Base-by-base conservation (phyloP, 2,329 filamentous ascomycete genomes). In the Phyllosticta capitalensis region DNA sequence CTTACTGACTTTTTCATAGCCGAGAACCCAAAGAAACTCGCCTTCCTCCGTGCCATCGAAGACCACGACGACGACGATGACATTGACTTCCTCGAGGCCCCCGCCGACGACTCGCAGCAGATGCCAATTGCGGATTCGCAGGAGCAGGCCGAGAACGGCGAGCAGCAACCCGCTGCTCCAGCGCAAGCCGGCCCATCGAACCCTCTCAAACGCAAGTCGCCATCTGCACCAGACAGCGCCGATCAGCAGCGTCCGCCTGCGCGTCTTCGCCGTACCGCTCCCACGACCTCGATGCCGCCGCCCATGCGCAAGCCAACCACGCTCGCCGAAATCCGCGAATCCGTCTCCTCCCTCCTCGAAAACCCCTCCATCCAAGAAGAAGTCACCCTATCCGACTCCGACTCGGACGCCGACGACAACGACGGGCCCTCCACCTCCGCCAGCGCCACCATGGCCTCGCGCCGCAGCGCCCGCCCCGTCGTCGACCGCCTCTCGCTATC, bases 31-130 rank as follows among this genome's bases (percentile, higher is more conserved):
- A 92, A 92, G 69, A 92, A 91, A 70, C 82, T 88, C 62, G 94
- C 94, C 0, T 99, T 99, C 76, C 81, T 99, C 65, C 86, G 85
- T 64, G 90, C 90, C 6, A 89, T 99, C 56, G 91, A 96, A 67
- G 92, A 96, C 69, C 83, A 83, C 55, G 88, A 86, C 61, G 79
- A 80, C 21, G 79, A 81, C 61, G 86, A 94, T 58, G 87, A 90
- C 58, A 82, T 88, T 72, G 88, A 92, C 64, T 87, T 95, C 66
- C 74, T 90, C 9, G 82, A 86, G 52, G 67, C 65, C 1, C 56
- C 59, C 45, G 72, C 76, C 60, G 70, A 76, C 19, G 63, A 64
- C 14, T 70, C 74, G 7, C 67, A 68, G 55, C 64, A 64, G 5
- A 59, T 65, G 28, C 60, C 61, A 24, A 69, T 76, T 9, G 65